Evolutionary conservation across 2,329 filamentous ascomycete species (phyloP), one percentile per base, ranked within the genome.

Genomic region (Tolypocladium album): DNA sequence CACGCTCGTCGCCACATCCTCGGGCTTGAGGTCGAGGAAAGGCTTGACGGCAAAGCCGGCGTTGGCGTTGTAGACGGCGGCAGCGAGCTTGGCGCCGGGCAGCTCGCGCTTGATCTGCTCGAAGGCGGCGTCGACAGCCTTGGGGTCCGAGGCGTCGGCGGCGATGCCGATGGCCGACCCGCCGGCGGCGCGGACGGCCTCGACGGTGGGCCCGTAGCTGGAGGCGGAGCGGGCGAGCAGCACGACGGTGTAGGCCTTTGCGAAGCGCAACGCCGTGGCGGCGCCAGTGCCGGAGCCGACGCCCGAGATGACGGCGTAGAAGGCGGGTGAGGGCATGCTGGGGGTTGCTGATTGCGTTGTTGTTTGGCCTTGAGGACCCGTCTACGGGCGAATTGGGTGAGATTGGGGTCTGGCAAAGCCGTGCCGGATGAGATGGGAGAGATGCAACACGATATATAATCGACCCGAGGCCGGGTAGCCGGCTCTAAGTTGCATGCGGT

Each of bases 111-210:
- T 74, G 67, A 91, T 86, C 47, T 78, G 71, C n/a, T 83, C 76
- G 59, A 92, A 85, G 0, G 88, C 88, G 12, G 67, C 64, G 52
- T 79, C 77, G 0, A 90, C 72, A 53, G 77, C 75, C 1, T 66
- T 58, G 1, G 78, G 69, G 60, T 83, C 81, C 0, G 66, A 58
- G 1, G 68, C 66, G 40, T 75, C 72, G 34, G 88, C 82, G 6
- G 82, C 79, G 66, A 93, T 83, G 17, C 89, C 88, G 15, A 91
- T 74, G 1, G 89, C 90, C 56, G 82, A 79, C 2, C 90, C 89
- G 13, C 89, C 89, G 0, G 75, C 71, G 6, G 75, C 70, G 60
- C 85, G 85, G 74, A 94, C 91, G 65, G 90, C 88, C 3, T 80
- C 70, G 8, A 89, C 86, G 3, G 90, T 79, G n/a, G 78, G 74